Conservation (phyloP, 345 rosid genomes). For the Hibiscus mutabilis region DNA sequence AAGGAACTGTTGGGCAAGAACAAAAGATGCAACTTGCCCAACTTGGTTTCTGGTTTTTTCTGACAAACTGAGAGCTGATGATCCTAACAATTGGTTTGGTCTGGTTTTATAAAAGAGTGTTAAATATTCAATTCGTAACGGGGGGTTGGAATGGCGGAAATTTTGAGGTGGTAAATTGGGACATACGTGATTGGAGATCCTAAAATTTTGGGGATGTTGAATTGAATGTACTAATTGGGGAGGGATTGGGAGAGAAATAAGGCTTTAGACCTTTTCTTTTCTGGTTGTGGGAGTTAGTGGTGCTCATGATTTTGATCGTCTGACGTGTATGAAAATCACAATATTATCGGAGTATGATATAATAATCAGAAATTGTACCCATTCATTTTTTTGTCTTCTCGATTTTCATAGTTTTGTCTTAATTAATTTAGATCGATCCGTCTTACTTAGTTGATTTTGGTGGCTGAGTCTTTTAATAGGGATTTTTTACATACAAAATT, state of each 20-base stretch:
- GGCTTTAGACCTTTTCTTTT: conserved; percentile 31
- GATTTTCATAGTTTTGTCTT: too few species aligned
- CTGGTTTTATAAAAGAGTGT: conserved; percentile 9
- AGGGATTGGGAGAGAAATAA: conserved; percentile 11
- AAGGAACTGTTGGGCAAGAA: not conserved
- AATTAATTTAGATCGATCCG: too few species aligned
- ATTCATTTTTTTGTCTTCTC: too few species aligned
- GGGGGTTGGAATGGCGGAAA: not conserved
- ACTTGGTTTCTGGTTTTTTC: not conserved
- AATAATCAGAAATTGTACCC: too few species aligned
- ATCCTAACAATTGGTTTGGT: conserved; percentile 14
- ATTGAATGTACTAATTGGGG: not conserved
- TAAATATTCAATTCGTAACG: not conserved
- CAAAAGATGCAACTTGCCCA: not conserved
- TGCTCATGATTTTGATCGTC: not conserved
- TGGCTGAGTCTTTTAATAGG: too few species aligned
- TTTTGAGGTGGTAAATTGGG: not conserved
- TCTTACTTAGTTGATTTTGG: too few species aligned
- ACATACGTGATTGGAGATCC: conserved; percentile 52
- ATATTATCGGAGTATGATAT: too few species aligned
- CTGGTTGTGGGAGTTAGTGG: not conserved
- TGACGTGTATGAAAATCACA: too few species aligned
- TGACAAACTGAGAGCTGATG: conserved; percentile 22
- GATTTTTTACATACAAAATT: too few species aligned
- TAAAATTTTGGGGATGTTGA: conserved; percentile 3